Conservation (phyloP, 1,284 basidiomycete species). For the Rhodofomes roseus region DNA sequence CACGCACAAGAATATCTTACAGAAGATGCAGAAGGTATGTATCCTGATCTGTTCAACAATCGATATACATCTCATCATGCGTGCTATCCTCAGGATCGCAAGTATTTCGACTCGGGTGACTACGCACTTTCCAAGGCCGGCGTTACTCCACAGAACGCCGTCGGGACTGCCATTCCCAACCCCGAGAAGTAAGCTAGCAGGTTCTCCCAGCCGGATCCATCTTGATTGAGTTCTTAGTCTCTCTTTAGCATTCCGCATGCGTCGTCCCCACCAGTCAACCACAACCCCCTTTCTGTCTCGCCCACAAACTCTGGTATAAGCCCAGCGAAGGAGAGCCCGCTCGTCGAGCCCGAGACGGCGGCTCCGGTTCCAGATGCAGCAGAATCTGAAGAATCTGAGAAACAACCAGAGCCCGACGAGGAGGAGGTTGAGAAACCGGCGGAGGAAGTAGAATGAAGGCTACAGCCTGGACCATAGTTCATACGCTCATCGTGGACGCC, state of each 20-base stretch:
- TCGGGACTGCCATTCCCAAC: conserved; percentile 93
- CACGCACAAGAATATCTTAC: conserved; percentile 87
- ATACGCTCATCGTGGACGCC: conserved; percentile 3
- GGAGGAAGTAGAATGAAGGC: neutral
- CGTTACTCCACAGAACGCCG: conserved; percentile 80
- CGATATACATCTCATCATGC: neutral
- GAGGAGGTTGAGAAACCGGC: conserved; percentile 6
- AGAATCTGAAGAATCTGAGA: neutral
- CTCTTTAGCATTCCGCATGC: conserved; percentile 69
- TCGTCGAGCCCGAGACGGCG: conserved; percentile 32
- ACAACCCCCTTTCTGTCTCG: conserved; percentile 60
- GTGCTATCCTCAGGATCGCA: conserved; percentile 72
- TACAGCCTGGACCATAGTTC: neutral
- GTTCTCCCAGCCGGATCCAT: conserved; percentile 2
- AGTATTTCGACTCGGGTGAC: conserved; percentile 98
- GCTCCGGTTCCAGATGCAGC: conserved; percentile 1
- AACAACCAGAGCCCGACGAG: conserved; percentile 5
- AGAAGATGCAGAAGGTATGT: conserved; percentile 90
- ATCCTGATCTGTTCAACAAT: conserved; percentile 1
- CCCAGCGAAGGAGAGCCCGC: conserved; percentile 62
- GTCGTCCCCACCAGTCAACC: conserved; percentile 54
- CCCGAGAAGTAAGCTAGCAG: conserved; percentile 77
- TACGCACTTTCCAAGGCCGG: conserved; percentile 96
- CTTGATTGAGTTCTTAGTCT: conserved; percentile 10
- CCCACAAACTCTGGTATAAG: conserved; percentile 60